A percentile compares a stretch with the other conserved stretches of the same genome.
Conservation (phyloP, 306 rosid genomes). For the Pyrus pyrifolia region DNA sequence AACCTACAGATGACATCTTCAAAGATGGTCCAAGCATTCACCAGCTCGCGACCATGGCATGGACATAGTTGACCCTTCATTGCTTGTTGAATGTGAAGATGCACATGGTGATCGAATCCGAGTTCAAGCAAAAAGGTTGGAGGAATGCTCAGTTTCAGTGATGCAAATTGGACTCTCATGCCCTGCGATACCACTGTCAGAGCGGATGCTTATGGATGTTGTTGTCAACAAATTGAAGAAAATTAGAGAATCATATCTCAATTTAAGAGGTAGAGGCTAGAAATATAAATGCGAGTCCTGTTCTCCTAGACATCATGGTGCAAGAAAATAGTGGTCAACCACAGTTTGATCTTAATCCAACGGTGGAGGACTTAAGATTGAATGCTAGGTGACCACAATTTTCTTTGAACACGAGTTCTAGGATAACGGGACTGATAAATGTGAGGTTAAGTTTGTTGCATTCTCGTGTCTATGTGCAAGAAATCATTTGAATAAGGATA, state of each 20-base stretch:
- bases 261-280: neutral
- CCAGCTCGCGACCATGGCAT: neutral
- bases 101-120: rapidly evolving
- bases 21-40: neutral
- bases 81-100: neutral
- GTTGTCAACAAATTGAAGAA: neutral
- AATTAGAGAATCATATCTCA: neutral
- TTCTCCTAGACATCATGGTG: too few relatives aligned
- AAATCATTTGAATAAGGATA: neutral
- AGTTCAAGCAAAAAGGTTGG: neutral
- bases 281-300: too few relatives aligned
- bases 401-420: too few relatives aligned
- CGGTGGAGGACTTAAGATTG: too few relatives aligned
- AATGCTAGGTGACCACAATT: too few relatives aligned
- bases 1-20: neutral
- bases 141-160: neutral
- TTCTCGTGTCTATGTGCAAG: neutral
- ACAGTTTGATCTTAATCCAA: too few relatives aligned
- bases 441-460: too few relatives aligned
- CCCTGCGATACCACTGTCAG: neutral
- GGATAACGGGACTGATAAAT: too few relatives aligned
- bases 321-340: too few relatives aligned
- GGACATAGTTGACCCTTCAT: neutral
- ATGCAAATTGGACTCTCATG: neutral
- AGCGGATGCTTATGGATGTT: neutral